A percentile compares a stretch with the other conserved stretches of the same genome.
These are phyloP conservation scores for Candida coleopterorum DNA, from an alignment of 805 yeast species.

Conservation along the genomic window DNA sequence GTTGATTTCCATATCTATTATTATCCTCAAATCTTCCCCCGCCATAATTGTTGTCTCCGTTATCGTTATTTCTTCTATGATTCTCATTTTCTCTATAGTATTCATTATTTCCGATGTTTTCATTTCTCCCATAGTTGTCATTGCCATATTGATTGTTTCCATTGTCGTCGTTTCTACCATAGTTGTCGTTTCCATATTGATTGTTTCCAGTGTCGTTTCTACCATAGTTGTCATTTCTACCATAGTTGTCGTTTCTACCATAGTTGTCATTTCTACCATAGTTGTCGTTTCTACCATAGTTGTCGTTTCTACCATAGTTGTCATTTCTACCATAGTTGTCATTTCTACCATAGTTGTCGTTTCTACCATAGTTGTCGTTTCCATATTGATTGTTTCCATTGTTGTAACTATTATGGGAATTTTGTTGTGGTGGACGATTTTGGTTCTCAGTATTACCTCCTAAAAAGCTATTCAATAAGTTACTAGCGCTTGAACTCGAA, in stretches of 20 bases:
- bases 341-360: too few species aligned
- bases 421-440: background rate
- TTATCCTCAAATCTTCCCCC: slow-evolving; percentile 6
- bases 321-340: too few species aligned
- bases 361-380: too few species aligned
- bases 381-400: too few species aligned
- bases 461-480: background rate
- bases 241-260: too few species aligned
- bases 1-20: slow-evolving; percentile 7
- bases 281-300: too few species aligned
- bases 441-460: background rate
- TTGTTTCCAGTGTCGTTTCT: background rate
- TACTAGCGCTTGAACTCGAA: background rate
- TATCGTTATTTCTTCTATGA: slow-evolving; percentile 5
- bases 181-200: background rate
- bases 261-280: too few species aligned
- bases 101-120: background rate
- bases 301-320: too few species aligned
- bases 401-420: too few species aligned
- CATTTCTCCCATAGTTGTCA: slow-evolving; percentile 6
- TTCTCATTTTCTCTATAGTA: too few species aligned
- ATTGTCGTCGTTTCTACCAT: background rate
- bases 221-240: background rate
- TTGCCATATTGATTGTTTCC: background rate
- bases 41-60: slow-evolving; percentile 7